phyloP scores from a whole-genome alignment of 2,329 filamentous ascomycete genomes.

The Botrytis paeoniae region DNA sequence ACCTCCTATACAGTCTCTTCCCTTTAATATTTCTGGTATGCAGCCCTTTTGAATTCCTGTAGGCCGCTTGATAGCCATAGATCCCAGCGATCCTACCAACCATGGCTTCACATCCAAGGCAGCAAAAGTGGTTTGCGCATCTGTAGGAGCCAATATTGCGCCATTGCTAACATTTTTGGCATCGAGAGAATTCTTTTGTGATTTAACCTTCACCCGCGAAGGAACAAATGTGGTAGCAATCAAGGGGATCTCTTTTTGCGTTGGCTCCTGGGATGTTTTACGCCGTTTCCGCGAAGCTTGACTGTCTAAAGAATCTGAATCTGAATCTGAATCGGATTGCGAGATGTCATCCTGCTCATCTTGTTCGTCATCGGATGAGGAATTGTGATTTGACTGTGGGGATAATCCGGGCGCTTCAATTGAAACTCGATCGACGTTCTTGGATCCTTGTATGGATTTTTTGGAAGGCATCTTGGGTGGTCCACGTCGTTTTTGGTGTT shows the following conservation, averaged over 20 bases:
- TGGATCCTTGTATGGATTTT: background rate
- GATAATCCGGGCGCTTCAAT: constrained; percentile 11
- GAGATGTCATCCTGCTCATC: constrained; percentile 2
- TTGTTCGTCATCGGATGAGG: constrained; percentile 12
- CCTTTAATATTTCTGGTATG: constrained; percentile 88
- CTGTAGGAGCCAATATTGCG: constrained; percentile 49
- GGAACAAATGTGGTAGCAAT: constrained; percentile 30
- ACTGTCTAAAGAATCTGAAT: constrained; percentile 38
- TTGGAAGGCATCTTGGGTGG: constrained; percentile 7
- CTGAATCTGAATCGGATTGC: background rate
- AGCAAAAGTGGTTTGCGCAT: constrained; percentile 64
- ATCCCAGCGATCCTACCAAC: constrained; percentile 76
- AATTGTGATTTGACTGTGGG: constrained; percentile 10
- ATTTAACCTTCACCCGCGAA: constrained; percentile 33
- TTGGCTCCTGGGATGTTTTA: constrained; percentile 28
- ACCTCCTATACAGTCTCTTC: constrained; percentile 90
- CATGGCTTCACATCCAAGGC: constrained; percentile 75
- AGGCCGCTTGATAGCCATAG: constrained; percentile 79
- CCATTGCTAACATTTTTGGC: constrained; percentile 20
- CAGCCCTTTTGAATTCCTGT: constrained; percentile 91
- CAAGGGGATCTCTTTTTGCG: constrained; percentile 25
- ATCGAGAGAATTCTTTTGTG: constrained; percentile 6
- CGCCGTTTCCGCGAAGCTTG: constrained; percentile 36
- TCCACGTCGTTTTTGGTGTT: background rate
- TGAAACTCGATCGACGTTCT: constrained; percentile 14